Percentiles rank a stretch among this genome's conserved stretches.
phyloP scores from a whole-genome alignment of 2,329 filamentous ascomycete genomes.

The Colletotrichum camelliae region DNA sequence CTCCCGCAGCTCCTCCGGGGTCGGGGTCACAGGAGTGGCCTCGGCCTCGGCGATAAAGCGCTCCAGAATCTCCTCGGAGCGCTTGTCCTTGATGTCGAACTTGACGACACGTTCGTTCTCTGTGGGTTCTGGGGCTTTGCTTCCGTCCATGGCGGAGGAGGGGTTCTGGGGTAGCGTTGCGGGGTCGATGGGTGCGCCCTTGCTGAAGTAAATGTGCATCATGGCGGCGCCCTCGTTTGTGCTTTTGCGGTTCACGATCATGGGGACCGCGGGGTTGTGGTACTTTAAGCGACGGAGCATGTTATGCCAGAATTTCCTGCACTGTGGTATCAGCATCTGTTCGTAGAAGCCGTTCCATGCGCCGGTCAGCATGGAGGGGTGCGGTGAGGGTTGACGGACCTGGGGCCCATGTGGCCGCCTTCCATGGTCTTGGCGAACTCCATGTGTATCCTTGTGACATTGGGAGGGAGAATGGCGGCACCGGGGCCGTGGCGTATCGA shows the following conservation, averaged over 20 bases:
- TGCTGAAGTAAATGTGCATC: constrained; percentile 69
- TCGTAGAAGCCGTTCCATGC: neutral
- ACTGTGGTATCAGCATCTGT: constrained; percentile 28
- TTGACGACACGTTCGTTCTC: constrained; percentile 55
- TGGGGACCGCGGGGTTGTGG: constrained; percentile 86
- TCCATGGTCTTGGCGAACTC: constrained; percentile 69
- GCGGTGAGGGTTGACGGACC: constrained; percentile 51
- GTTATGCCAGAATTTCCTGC: constrained; percentile 86
- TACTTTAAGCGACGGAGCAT: constrained; percentile 89
- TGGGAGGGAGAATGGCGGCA: constrained; percentile 78
- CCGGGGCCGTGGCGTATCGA: constrained; percentile 81
- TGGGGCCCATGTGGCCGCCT: constrained; percentile 74
- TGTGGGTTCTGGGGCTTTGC: constrained; percentile 51
- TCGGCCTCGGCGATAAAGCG: constrained; percentile 68
- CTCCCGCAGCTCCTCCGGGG: constrained; percentile 63
- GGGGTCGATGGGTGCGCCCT: constrained; percentile 34
- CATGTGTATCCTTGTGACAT: constrained; percentile 77
- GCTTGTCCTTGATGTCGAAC: constrained; percentile 69
- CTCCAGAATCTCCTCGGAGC: constrained; percentile 66
- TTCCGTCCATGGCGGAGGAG: constrained; percentile 53
- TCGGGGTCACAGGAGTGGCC: constrained; percentile 61
- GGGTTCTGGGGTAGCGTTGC: constrained; percentile 42
- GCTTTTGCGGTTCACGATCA: constrained; percentile 76
- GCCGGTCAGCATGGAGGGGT: neutral
- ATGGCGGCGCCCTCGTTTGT: constrained; percentile 61